phyloP scores from a whole-genome alignment of 1,139 yeast species.

The Chernovozyma sophiae-reginae region DNA sequence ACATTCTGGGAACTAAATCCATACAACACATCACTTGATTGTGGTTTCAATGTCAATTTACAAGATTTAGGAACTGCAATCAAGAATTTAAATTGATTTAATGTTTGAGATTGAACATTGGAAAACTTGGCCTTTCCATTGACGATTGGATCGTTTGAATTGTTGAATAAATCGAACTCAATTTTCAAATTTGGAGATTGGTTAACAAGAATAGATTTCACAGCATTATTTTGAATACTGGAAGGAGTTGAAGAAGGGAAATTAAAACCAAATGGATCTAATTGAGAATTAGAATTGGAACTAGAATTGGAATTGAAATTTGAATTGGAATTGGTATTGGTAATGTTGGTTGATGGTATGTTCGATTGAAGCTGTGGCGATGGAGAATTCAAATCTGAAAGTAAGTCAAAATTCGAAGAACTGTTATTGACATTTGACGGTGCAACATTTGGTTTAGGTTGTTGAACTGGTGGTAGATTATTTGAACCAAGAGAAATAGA shows the following conservation, averaged over 20 bases:
- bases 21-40: slow-evolving; percentile 53
- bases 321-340: slow-evolving; percentile 8
- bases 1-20: slow-evolving; percentile 53
- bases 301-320: background rate
- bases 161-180: slow-evolving; percentile 41
- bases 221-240: slow-evolving; percentile 8
- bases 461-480: slow-evolving; percentile 7
- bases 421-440: slow-evolving; percentile 11
- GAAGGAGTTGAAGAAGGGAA: slow-evolving; percentile 40
- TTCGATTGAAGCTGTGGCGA: slow-evolving; percentile 47
- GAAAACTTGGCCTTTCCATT: slow-evolving; percentile 44
- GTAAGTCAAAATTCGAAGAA: slow-evolving; percentile 30
- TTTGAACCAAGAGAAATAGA: slow-evolving; percentile 35
- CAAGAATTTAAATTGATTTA: slow-evolving; percentile 55
- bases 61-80: slow-evolving; percentile 81
- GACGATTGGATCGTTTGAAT: slow-evolving; percentile 33
- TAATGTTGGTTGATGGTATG: slow-evolving; percentile 18
- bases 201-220: slow-evolving; percentile 25
- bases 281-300: slow-evolving; percentile 9
- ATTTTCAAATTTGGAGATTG: slow-evolving; percentile 51
- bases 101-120: slow-evolving; percentile 32
- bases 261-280: slow-evolving; percentile 52
- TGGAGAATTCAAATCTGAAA: slow-evolving; percentile 45
- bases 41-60: slow-evolving; percentile 63
- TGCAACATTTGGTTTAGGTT: slow-evolving; percentile 5